phyloP scores from a whole-genome alignment of 345 rosid genomes.

The Hevea brasiliensis region DNA sequence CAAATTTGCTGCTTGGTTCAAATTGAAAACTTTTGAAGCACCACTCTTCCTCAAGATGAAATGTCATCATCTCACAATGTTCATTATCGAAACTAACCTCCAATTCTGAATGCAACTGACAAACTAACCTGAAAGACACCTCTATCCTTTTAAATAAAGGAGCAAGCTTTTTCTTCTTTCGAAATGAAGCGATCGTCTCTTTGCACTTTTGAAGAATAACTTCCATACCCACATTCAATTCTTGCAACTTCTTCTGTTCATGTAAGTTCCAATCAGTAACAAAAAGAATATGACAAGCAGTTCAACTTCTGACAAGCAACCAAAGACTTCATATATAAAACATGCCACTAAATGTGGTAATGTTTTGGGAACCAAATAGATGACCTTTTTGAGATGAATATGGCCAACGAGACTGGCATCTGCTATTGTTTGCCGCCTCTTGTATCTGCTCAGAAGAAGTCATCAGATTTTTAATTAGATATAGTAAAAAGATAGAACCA shows the following conservation, averaged over 20 bases:
- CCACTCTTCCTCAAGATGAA: not conserved
- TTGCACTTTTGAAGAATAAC: conserved; percentile 66
- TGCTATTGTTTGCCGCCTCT: conserved; percentile 37
- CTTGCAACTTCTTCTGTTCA: conserved; percentile 52
- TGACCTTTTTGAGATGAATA: conserved; percentile 75
- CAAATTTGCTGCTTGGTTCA: not conserved
- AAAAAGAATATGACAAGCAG: conserved; percentile 10
- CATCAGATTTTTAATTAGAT: conserved; percentile 15
- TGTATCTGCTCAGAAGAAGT: conserved; percentile 50
- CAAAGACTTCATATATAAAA: not conserved
- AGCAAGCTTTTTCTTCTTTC: conserved; percentile 68
- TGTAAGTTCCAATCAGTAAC: conserved; percentile 26
- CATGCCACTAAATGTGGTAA: conserved; percentile 6
- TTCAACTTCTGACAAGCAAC: conserved; percentile 6
- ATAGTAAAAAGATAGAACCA: not conserved
- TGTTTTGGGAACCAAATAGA: conserved; percentile 15
- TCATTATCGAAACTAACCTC: not conserved
- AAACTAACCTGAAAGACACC: conserved; percentile 67
- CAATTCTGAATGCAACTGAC: conserved; percentile 2
- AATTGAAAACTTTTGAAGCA: not conserved
- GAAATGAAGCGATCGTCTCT: conserved; percentile 48
- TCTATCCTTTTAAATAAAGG: conserved; percentile 43
- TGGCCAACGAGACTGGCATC: conserved; percentile 73
- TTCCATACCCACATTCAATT: conserved; percentile 51
- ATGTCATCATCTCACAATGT: conserved; percentile 10